Evolutionary conservation across 371 early-diverging fungal genomes (phyloP).

Genomic region (Circinella minor): DNA sequence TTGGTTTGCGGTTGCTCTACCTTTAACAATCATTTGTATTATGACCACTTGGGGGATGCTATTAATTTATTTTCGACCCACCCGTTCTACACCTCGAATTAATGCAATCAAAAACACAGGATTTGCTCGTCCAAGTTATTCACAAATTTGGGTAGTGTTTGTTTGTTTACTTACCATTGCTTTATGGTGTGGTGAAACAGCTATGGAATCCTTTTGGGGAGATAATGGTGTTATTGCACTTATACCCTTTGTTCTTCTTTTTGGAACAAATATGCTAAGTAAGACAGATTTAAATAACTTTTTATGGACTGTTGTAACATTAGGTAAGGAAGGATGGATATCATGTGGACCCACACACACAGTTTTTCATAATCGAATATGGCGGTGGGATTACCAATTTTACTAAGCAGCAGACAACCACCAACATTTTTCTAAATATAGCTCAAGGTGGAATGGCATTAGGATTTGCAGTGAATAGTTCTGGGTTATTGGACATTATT

Average conservation of each 20-base stretch:
- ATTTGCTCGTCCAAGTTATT: slow-evolving; percentile 19
- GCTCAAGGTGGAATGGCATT: slow-evolving; percentile 95
- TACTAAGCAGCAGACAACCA: too few species aligned
- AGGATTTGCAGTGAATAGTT: slow-evolving; percentile 56
- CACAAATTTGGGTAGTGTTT: slow-evolving; percentile 60
- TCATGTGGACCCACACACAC: too few species aligned
- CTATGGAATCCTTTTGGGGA: slow-evolving; percentile 74
- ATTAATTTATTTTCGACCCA: slow-evolving; percentile 67
- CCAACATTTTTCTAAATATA: not conserved
- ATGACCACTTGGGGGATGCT: slow-evolving; percentile 81
- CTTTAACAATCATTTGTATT: slow-evolving; percentile 71
- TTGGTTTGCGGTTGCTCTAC: slow-evolving; percentile 82
- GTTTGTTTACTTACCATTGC: slow-evolving; percentile 71
- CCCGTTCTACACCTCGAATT: slow-evolving; percentile 27
- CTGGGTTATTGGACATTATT: slow-evolving; percentile 57
- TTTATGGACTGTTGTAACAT: slow-evolving; percentile 82
- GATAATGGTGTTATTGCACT: slow-evolving; percentile 94
- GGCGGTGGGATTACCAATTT: not conserved
- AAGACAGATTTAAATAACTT: slow-evolving; percentile 95
- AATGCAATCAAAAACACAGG: slow-evolving; percentile 54
- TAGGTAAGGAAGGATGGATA: slow-evolving; percentile 7
- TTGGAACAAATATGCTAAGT: slow-evolving; percentile 84
- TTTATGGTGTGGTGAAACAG: slow-evolving; percentile 87
- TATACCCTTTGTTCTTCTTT: slow-evolving; percentile 88
- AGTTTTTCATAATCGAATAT: not conserved